Evolutionary conservation across 2,329 filamentous ascomycete genomes (phyloP), one percentile per base, ranked within the genome.

Genomic region (Canariomyces notabilis): DNA sequence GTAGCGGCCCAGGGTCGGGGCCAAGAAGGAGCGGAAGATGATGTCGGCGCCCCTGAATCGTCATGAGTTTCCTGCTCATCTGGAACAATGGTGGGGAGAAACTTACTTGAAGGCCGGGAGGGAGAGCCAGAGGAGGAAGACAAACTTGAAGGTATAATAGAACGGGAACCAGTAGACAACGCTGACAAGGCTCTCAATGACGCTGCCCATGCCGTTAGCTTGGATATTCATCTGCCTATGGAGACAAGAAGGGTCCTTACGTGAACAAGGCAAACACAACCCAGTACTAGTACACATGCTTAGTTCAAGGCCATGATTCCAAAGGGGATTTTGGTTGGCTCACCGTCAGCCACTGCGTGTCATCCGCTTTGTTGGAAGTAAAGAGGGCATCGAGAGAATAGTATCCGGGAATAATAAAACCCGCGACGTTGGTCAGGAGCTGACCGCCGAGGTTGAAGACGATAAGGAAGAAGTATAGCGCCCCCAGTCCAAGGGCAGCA

Each of bases 111-210:
- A 96, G 70, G 87, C 80, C 68, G 93, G 93, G 63, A 98, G 89
- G 60, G 91, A 83, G 74, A 98, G 89, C 93, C 93, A 98, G 68
- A 98, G 83, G 62, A 97, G 79, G 68, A 97, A 86, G 65, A 94
- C 76, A 67, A 98, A 96, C 81, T 98, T 98, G 86, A 98, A 97
- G 67, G 90, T 91, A 74, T 88, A 98, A 85, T 98, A 98, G 77
- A 98, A 98, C 65, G 93, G 86, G 76, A 94, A 89, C 87, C 87
- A 94, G 79, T 93, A 93, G 54, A 91, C 86, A 54, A 89, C 85
- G 71, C 79, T 89, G 63, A 94, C 72, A 52, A 86, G 77, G 68
- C 85, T 89, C 78, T 94, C 88, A 59, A 89, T 65, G 40, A 93
- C 85, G 52, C 77, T 82, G 57, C n/a, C n/a, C 12, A 31, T 14